These are phyloP conservation scores for Blastocystis sp. DNA, from an alignment of 352 stramenopile genomes.

Conservation along the genomic window DNA sequence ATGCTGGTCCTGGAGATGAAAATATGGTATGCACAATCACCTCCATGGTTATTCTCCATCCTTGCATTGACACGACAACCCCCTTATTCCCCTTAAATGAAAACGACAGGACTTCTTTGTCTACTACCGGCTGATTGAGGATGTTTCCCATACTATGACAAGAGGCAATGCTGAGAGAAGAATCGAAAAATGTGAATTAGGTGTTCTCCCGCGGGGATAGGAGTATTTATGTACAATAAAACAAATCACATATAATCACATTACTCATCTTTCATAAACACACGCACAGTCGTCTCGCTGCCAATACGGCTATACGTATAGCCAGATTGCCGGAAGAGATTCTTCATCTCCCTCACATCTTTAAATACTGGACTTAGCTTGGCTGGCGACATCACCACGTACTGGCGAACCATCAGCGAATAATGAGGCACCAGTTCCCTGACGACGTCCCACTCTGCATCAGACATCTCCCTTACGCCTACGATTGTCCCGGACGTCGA, in stretches of 20 bases:
- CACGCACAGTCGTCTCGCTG: background rate
- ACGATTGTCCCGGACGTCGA: background rate
- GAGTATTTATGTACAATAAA: background rate
- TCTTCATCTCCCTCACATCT: conserved; percentile 21
- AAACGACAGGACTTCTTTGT: conserved; percentile 49
- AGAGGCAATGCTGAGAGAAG: too few relatives aligned
- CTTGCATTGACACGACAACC: conserved; percentile 65
- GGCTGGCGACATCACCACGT: background rate
- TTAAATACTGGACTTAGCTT: background rate
- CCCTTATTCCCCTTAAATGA: conserved; percentile 48
- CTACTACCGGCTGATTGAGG: conserved; percentile 64
- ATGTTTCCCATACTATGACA: conserved; percentile 63
- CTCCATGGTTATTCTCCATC: conserved; percentile 66
- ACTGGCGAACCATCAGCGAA: background rate
- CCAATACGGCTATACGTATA: conserved; percentile 51
- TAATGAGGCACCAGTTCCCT: conserved; percentile 1
- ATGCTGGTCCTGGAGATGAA: conserved; percentile 49
- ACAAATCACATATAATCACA: background rate
- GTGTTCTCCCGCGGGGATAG: background rate
- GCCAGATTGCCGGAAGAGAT: background rate
- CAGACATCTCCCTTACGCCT: background rate
- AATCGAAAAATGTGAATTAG: background rate
- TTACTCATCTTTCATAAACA: conserved; percentile 43
- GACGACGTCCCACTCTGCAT: background rate
- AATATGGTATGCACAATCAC: background rate